Conservation (phyloP, 306 rosid species). For the Crotalaria pallida region DNA sequence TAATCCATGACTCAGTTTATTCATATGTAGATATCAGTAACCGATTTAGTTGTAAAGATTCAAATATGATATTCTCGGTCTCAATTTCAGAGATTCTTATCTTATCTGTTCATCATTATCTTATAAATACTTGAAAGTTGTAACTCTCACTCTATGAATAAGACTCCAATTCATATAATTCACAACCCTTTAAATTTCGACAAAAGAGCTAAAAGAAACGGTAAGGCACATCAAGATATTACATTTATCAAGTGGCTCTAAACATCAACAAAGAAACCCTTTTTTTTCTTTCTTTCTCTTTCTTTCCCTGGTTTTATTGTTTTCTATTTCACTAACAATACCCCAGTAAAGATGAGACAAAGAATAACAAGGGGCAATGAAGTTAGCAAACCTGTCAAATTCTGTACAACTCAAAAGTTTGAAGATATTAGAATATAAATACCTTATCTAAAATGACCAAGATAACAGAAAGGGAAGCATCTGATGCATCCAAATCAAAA, state of each 20-base stretch:
- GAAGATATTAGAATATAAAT: neutral
- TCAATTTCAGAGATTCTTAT: too few relatives aligned
- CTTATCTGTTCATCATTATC: too few relatives aligned
- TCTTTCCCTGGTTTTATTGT: neutral
- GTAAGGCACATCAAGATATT: neutral
- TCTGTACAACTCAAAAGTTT: neutral
- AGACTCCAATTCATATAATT: too few relatives aligned
- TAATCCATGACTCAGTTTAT: too few relatives aligned
- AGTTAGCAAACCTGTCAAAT: slow-evolving; percentile 10
- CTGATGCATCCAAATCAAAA: neutral
- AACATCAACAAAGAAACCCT: neutral
- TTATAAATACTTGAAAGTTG: too few relatives aligned
- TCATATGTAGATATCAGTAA: too few relatives aligned
- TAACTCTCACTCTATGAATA: too few relatives aligned
- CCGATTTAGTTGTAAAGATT: too few relatives aligned
- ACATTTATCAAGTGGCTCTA: slow-evolving; percentile 1
- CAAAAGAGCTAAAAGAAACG: neutral
- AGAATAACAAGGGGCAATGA: slow-evolving; percentile 1
- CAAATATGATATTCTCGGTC: too few relatives aligned
- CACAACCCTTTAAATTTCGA: too few relatives aligned
- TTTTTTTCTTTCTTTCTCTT: neutral
- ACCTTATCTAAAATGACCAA: neutral
- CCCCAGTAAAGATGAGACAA: neutral
- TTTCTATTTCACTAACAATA: neutral
- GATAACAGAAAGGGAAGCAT: neutral